These are phyloP conservation scores for Gynandropsis gynandra DNA, from an alignment of 345 rosid genomes.

Conservation along the genomic window DNA sequence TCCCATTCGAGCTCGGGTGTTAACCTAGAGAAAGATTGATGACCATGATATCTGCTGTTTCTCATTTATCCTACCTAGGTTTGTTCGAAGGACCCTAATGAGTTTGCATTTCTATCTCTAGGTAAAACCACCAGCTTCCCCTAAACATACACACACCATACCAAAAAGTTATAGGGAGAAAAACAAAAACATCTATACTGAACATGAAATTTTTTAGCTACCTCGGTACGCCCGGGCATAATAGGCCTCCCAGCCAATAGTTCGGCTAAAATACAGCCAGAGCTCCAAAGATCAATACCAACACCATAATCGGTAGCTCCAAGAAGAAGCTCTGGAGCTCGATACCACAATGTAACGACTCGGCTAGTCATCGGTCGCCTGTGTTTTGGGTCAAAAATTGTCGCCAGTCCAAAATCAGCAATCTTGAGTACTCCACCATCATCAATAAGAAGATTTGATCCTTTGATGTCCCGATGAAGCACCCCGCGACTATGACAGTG, in stretches of 20 bases:
- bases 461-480: conserved; percentile 96
- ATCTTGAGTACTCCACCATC: conserved; percentile 81
- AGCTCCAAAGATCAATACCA: conserved; percentile 95
- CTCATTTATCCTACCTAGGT: too few relatives aligned
- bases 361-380: conserved; percentile 91
- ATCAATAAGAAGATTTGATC: conserved; percentile 87
- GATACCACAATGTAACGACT: conserved; percentile 95
- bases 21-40: too few relatives aligned
- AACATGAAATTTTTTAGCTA: conserved; percentile 13
- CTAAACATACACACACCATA: background rate
- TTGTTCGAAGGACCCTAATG: too few relatives aligned
- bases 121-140: background rate
- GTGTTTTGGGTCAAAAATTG: conserved; percentile 65
- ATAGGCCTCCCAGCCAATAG: conserved; percentile 83
- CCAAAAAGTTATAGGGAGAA: too few relatives aligned
- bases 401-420: conserved; percentile 93
- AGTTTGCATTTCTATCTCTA: background rate
- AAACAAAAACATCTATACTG: background rate
- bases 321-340: conserved; percentile 95
- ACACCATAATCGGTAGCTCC: conserved; percentile 89
- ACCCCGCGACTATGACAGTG: conserved; percentile 85
- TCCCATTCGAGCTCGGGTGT: too few relatives aligned
- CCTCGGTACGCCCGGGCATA: conserved; percentile 98
- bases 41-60: too few relatives aligned
- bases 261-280: conserved; percentile 95